phyloP scores from a whole-genome alignment of 2,329 filamentous ascomycete genomes.

The Alternaria infectoria region DNA sequence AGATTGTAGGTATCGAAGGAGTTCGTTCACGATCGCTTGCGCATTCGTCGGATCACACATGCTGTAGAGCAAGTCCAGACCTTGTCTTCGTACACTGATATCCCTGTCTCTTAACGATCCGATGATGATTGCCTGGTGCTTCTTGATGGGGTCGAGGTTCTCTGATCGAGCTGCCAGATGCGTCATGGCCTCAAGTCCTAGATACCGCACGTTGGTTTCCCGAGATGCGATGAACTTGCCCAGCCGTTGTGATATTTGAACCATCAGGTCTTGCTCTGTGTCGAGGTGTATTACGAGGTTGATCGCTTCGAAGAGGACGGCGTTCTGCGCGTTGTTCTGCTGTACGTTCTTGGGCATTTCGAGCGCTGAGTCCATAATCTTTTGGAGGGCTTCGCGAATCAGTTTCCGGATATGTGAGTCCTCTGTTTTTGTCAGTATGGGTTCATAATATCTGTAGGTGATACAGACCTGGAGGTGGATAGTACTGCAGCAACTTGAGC shows the following conservation, averaged over 20 bases:
- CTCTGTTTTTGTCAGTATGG: conserved; percentile 61
- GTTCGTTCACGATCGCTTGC: conserved; percentile 88
- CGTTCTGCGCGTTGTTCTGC: conserved; percentile 98
- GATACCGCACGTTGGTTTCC: conserved; percentile 95
- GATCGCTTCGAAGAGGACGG: conserved; percentile 96
- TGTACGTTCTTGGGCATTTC: conserved; percentile 98
- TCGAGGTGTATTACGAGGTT: conserved; percentile 98
- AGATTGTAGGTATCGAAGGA: conserved; percentile 91
- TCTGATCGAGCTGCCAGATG: conserved; percentile 93
- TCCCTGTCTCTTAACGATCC: conserved; percentile 93
- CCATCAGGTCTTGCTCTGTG: conserved; percentile 92
- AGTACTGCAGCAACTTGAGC: conserved; percentile 90
- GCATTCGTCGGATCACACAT: conserved; percentile 99
- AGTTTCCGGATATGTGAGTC: conserved; percentile 90
- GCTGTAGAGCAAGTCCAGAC: conserved; percentile 95
- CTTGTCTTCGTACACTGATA: conserved; percentile 95
- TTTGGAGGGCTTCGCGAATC: conserved; percentile 88
- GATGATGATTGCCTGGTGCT: conserved; percentile 95
- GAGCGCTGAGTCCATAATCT: conserved; percentile 88
- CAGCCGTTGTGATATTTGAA: conserved; percentile 88
- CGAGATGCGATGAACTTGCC: conserved; percentile 96
- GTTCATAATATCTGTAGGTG: conserved; percentile 1
- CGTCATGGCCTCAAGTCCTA: conserved; percentile 96
- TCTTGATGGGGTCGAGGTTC: conserved; percentile 95
- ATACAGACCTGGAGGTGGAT: conserved; percentile 80